phyloP scores from a whole-genome alignment of 805 yeast genomes.

The Candida mattraensis region DNA sequence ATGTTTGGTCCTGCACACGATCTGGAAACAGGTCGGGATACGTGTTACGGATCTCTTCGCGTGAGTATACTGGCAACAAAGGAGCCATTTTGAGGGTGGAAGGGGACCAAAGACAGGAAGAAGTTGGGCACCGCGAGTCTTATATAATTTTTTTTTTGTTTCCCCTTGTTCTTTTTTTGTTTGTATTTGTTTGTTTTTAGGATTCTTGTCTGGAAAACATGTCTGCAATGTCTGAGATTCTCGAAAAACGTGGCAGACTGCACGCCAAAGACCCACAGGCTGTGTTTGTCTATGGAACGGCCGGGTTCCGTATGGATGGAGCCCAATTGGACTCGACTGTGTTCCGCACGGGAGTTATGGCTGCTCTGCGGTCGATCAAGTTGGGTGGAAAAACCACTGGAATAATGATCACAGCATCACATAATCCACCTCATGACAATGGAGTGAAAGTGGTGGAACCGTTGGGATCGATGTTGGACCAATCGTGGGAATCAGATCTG shows the following conservation, averaged over 20 bases:
- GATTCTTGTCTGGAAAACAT: conserved; percentile 1
- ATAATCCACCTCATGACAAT: conserved; percentile 88
- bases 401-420: conserved; percentile 96
- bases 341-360: conserved; percentile 79
- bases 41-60: conserved; percentile 35
- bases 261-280: conserved; percentile 48
- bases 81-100: conserved; percentile 43
- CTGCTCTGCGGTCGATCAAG: conserved; percentile 76
- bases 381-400: conserved; percentile 74
- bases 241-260: conserved; percentile 17
- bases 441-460: conserved; percentile 96
- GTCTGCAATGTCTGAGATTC: conserved; percentile 7
- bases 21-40: conserved; percentile 29
- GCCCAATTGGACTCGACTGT: conserved; percentile 72
- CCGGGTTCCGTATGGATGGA: conserved; percentile 88
- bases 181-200: conserved; percentile 6
- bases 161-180: neutral
- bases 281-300: conserved; percentile 83
- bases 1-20: conserved; percentile 11
- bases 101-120: too few species aligned
- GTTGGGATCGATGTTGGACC: conserved; percentile 82
- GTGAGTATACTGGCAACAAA: conserved; percentile 44
- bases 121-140: too few species aligned
- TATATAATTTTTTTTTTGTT: too few species aligned
- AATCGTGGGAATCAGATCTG: conserved; percentile 81